phyloP scores from a whole-genome alignment of 371 early-diverging fungal genomes.

The Conidiobolus incongruus region DNA sequence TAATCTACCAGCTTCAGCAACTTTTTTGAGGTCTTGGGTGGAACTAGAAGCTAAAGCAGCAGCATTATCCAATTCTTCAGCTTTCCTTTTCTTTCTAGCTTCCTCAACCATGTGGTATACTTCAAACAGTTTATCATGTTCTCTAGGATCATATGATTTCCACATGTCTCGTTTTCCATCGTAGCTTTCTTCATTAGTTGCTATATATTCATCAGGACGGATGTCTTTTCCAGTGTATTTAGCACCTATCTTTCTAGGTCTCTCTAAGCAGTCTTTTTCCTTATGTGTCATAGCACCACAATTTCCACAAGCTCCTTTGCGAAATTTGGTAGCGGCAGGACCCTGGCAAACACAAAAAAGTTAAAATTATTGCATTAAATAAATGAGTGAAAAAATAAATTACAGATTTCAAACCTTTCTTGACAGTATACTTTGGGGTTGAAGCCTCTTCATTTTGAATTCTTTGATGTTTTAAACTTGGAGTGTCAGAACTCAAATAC shows the following conservation, averaged over 20 bases:
- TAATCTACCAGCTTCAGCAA: constrained; percentile 12
- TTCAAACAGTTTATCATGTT: constrained; percentile 50
- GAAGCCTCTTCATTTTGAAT: constrained; percentile 16
- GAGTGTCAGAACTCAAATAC: constrained; percentile 77
- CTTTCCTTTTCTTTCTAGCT: constrained; percentile 57
- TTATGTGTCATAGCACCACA: constrained; percentile 92
- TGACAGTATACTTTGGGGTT: constrained; percentile 72
- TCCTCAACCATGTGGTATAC: constrained; percentile 86
- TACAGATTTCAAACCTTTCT: constrained; percentile 22
- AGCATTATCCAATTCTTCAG: constrained; percentile 46
- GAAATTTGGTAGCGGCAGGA: constrained; percentile 68
- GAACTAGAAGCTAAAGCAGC: constrained; percentile 9
- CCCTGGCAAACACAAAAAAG: constrained; percentile 14
- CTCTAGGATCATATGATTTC: constrained; percentile 86
- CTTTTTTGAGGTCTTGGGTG: constrained; percentile 19
- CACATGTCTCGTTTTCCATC: constrained; percentile 94
- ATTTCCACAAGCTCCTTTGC: constrained; percentile 90
- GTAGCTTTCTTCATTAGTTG: constrained; percentile 55
- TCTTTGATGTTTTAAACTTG: constrained; percentile 74
- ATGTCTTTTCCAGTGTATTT: constrained; percentile 72
- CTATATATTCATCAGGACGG: constrained; percentile 59
- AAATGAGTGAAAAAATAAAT: background rate
- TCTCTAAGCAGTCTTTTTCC: constrained; percentile 80
- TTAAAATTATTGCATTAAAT: background rate
- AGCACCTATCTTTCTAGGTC: constrained; percentile 77